Conservation (phyloP, 768 basidiomycete species). For the Lactarius evosmus region DNA sequence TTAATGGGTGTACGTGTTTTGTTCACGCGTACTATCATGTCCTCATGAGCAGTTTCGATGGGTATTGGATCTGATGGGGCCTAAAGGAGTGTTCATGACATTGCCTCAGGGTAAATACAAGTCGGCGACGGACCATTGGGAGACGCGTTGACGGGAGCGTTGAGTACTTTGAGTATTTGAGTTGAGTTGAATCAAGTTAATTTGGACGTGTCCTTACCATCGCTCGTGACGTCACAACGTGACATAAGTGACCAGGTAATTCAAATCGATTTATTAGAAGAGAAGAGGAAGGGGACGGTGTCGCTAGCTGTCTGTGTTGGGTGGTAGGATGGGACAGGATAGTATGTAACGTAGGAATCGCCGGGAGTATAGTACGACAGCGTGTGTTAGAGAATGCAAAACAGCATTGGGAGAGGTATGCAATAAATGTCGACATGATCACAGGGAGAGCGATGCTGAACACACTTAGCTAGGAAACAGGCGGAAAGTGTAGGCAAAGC, state of each 20-base stretch:
- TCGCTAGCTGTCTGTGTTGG: slow-evolving; percentile 18
- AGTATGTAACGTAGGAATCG: slow-evolving; percentile 23
- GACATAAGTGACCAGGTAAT: slow-evolving; percentile 8
- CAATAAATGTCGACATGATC: slow-evolving; percentile 1
- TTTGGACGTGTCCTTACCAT: not conserved
- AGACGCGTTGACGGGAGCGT: not conserved
- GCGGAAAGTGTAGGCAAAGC: slow-evolving; percentile 18
- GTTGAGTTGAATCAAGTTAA: not conserved
- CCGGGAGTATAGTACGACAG: slow-evolving; percentile 19
- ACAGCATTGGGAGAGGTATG: slow-evolving; percentile 9
- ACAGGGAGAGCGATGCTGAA: slow-evolving; percentile 9
- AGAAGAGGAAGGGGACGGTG: slow-evolving; percentile 28
- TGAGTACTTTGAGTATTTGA: not conserved
- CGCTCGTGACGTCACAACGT: slow-evolving; percentile 10
- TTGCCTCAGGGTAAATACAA: not conserved
- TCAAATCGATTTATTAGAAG: slow-evolving; percentile 36
- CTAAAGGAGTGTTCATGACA: not conserved
- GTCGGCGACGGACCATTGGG: slow-evolving; percentile 13
- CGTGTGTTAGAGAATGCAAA: slow-evolving; percentile 4
- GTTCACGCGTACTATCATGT: slow-evolving; percentile 85
- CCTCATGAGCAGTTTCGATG: slow-evolving; percentile 95
- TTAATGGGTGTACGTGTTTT: not conserved
- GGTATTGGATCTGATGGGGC: slow-evolving; percentile 61
- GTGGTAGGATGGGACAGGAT: slow-evolving; percentile 4
- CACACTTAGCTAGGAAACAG: slow-evolving; percentile 20